Evolutionary conservation across 495 filamentous ascomycete species (phyloP), one percentile per base, ranked within the genome.

Genomic region (Aspergillus conjunctus): DNA sequence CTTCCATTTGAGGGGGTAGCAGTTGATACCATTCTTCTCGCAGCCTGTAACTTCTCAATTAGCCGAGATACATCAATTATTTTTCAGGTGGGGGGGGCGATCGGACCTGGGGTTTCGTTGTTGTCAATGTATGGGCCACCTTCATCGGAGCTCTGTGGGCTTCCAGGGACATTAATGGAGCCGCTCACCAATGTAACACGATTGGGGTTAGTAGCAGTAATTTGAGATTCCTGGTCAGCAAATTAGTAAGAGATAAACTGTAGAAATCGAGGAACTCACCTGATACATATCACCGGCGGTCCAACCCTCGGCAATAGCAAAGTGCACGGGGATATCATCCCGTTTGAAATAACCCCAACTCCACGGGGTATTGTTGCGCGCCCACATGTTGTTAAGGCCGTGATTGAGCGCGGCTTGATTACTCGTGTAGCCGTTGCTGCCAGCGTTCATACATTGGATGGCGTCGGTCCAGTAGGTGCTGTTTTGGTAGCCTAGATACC

Each of bases 261-360:
- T 1, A 14, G 26, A 18, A 18, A 52, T 52, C 14, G 14, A 4
- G 1, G 3, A 58, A 12, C 22, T 20, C 46, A 76, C 77, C 67
- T 81, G 82, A 57, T 85, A 85, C 82, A 85, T 85, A 61, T 85
- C 82, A 14, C 73, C 81, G 18, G 79, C 64, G 4, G 80, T 82
- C 76, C 79, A 85, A 7, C 70, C 79, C 54, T 85, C 82, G 0
- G 81, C 82, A 67, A 83, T 77, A 14, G 76, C 75, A 67, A 77
- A 85, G 14, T 85, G 82, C 22, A 83, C 72, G 0, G 82, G 81
- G 32, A 85, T 74, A 55, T 85, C 82, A 7, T 68, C 57, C 9
- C 78, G 68, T 51, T 78, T 78, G 59, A 74, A 72, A 58, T 83
- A 78, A 1, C 80, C 80, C 77, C 79, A 82, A 56, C 76, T 80